Evolutionary conservation across 2,329 filamentous ascomycete genomes (phyloP).

Genomic region (Colletotrichum acutatum): DNA sequence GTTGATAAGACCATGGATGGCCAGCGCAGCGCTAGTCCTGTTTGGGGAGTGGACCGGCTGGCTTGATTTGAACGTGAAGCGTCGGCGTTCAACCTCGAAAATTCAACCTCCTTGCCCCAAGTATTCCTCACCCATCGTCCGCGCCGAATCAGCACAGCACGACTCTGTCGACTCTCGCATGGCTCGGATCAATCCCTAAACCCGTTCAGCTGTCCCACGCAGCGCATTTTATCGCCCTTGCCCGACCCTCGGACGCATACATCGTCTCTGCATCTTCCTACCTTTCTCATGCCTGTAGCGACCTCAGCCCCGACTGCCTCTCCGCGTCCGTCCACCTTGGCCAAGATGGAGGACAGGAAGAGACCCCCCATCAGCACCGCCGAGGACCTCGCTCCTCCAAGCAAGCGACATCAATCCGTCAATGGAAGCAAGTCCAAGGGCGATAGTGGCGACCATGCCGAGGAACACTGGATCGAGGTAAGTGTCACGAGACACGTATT

Average conservation of each 20-base stretch:
- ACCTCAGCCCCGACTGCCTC: constrained; percentile 73
- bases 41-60: constrained; percentile 47
- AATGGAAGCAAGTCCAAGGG: constrained; percentile 77
- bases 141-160: constrained; percentile 23
- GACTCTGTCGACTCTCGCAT: constrained; percentile 26
- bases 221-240: constrained; percentile 10
- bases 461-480: constrained; percentile 73
- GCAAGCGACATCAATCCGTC: constrained; percentile 85
- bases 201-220: constrained; percentile 2
- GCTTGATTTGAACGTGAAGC: constrained; percentile 46
- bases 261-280: constrained; percentile 38
- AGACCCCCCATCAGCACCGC: constrained; percentile 83
- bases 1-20: constrained; percentile 45
- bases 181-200: constrained; percentile 25
- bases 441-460: constrained; percentile 65
- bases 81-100: constrained; percentile 53
- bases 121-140: constrained; percentile 17
- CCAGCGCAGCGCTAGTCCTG: constrained; percentile 49
- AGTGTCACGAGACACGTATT: constrained; percentile 59
- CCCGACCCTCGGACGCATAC: constrained; percentile 22
- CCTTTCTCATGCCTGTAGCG: constrained; percentile 86
- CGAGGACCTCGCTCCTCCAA: constrained; percentile 87
- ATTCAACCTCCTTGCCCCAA: constrained; percentile 34
- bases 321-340: constrained; percentile 82
- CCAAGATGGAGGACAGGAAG: constrained; percentile 99